A percentile compares a stretch with the other conserved stretches of the same genome.
These are phyloP conservation scores for Pythium rhizo-oryzae DNA, from an alignment of 352 stramenopile genomes.

Conservation along the genomic window DNA sequence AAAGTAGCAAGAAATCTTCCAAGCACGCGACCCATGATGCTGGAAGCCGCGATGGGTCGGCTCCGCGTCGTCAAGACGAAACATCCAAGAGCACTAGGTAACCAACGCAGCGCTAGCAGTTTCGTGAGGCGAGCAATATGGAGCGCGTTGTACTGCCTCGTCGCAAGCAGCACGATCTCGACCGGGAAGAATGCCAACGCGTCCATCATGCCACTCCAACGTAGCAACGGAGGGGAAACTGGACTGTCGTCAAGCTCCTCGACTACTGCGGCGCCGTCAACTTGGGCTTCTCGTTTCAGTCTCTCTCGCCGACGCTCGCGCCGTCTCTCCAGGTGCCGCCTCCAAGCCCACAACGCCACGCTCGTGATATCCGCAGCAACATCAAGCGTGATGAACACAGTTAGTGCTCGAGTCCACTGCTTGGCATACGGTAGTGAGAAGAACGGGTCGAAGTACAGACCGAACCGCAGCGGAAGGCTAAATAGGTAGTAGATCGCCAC, in stretches of 20 bases:
- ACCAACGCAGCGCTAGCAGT: conserved; percentile 10
- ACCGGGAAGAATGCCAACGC: conserved; percentile 19
- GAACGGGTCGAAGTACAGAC: conserved; percentile 37
- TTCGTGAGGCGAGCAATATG: conserved; percentile 27
- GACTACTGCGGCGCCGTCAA: neutral
- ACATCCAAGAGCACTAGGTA: conserved; percentile 1
- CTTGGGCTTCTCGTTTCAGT: neutral
- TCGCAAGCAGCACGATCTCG: conserved; percentile 25
- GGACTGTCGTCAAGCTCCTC: neutral
- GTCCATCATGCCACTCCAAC: neutral
- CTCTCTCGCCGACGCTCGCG: neutral
- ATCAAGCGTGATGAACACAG: conserved; percentile 29
- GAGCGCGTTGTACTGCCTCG: conserved; percentile 23
- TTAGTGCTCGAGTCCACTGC: conserved; percentile 25
- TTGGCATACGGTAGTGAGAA: conserved; percentile 1
- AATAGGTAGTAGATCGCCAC: conserved; percentile 31
- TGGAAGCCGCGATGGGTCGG: neutral
- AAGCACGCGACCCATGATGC: conserved; percentile 14
- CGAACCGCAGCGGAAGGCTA: conserved; percentile 33
- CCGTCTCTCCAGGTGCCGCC: neutral
- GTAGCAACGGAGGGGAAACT: neutral
- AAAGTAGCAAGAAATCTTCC: conserved; percentile 9
- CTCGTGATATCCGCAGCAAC: conserved; percentile 23
- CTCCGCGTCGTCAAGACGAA: conserved; percentile 13
- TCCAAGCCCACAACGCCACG: conserved; percentile 9